Conservation (phyloP, 2,329 filamentous ascomycete genomes). For the Sarocladium oryzae region DNA sequence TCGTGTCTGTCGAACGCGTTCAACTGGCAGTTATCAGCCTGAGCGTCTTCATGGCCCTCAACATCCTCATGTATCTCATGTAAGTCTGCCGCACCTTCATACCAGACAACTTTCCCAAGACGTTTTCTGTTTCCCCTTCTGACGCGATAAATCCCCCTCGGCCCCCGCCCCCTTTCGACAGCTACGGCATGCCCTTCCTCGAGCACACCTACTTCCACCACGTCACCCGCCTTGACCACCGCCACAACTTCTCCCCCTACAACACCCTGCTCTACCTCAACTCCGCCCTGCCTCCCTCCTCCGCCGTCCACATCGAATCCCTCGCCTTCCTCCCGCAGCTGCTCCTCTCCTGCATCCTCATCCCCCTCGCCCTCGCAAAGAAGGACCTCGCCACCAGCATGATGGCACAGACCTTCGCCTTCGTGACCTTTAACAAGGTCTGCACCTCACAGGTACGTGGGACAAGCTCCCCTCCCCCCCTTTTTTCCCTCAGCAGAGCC, state of each 20-base stretch:
- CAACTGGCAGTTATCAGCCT: conserved; percentile 59
- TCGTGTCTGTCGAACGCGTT: conserved; percentile 49
- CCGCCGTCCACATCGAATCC: conserved; percentile 55
- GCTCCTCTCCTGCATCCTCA: conserved; percentile 66
- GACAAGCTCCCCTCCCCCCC: too few species aligned
- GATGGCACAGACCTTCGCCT: conserved; percentile 93
- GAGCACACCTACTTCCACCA: conserved; percentile 92
- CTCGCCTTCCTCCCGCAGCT: conserved; percentile 87
- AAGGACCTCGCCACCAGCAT: conserved; percentile 75
- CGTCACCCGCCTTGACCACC: conserved; percentile 85
- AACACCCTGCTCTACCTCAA: conserved; percentile 85
- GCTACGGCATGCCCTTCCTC: conserved; percentile 75
- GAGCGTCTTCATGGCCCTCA: conserved; percentile 65
- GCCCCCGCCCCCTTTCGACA: too few species aligned
- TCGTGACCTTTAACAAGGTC: conserved; percentile 97
- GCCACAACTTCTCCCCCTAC: conserved; percentile 97
- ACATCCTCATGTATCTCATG: conserved; percentile 70
- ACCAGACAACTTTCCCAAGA: not conserved
- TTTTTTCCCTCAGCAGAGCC: too few species aligned
- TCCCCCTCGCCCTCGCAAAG: conserved; percentile 72
- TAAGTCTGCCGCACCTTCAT: conserved; percentile 38
- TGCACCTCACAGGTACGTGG: conserved; percentile 84
- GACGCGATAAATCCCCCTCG: too few species aligned
- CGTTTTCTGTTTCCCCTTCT: conserved; percentile 10
- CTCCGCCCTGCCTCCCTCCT: conserved; percentile 48